A percentile compares a stretch with the other conserved stretches of the same genome.
Conservation (phyloP, 1,139 yeast species). For the Kurtzmaniella quercitrusa region DNA sequence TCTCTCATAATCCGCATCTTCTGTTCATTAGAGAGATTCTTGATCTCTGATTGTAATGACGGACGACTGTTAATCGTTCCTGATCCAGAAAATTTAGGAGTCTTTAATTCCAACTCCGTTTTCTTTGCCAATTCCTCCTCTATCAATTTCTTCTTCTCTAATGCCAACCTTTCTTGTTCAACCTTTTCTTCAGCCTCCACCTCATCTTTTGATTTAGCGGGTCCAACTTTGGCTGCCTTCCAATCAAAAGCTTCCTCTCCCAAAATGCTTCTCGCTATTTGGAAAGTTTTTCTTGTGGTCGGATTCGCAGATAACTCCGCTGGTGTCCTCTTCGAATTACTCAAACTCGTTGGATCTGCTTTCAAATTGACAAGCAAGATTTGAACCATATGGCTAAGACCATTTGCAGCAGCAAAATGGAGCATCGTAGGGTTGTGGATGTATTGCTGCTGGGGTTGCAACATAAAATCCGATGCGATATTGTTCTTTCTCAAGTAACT, state of each 20-base stretch:
- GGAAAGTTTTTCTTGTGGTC: conserved; percentile 55
- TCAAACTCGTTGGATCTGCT: conserved; percentile 63
- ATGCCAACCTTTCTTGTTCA: conserved; percentile 27
- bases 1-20: conserved; percentile 80
- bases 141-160: conserved; percentile 34
- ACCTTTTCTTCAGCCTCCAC: conserved; percentile 42
- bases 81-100: conserved; percentile 27
- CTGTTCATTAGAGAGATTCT: conserved; percentile 59
- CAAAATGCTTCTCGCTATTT: conserved; percentile 57
- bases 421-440: conserved; percentile 66
- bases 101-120: conserved; percentile 35
- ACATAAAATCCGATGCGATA: conserved; percentile 44
- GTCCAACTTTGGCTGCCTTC: conserved; percentile 64
- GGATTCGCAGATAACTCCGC: conserved; percentile 41
- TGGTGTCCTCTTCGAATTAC: conserved; percentile 59
- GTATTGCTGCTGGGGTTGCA: conserved; percentile 55
- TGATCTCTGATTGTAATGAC: conserved; percentile 20
- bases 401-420: conserved; percentile 73
- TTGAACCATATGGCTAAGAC: conserved; percentile 64
- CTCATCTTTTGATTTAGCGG: conserved; percentile 61
- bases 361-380: conserved; percentile 60
- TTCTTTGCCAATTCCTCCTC: conserved; percentile 40
- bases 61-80: conserved; percentile 24
- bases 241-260: conserved; percentile 75
- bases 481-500: conserved; percentile 58